Evolutionary conservation across 1,284 basidiomycete genomes (phyloP).

Genomic region (Sporisorium scitamineum): DNA sequence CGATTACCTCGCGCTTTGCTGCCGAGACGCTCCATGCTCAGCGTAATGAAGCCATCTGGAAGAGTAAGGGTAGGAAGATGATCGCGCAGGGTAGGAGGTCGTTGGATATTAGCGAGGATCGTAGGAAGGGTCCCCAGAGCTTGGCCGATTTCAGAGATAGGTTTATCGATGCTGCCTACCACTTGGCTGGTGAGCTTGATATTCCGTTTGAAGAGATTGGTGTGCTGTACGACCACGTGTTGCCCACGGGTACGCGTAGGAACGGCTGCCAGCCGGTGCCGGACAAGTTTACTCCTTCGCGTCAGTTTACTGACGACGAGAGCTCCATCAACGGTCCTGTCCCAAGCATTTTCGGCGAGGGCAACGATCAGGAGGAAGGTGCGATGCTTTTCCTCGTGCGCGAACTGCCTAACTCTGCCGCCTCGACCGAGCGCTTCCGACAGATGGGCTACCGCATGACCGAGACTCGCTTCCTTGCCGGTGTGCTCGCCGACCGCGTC

Average conservation of each 20-base stretch:
- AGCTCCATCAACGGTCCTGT: conserved; percentile 58
- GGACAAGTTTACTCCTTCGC: conserved; percentile 45
- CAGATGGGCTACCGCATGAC: conserved; percentile 72
- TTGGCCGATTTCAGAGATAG: conserved; percentile 71
- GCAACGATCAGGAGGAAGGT: conserved; percentile 69
- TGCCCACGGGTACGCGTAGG: conserved; percentile 71
- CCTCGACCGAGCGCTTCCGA: conserved; percentile 71
- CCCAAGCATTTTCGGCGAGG: conserved; percentile 60
- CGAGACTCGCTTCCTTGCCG: conserved; percentile 72
- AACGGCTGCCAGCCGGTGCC: conserved; percentile 13
- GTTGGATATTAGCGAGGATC: conserved; percentile 44
- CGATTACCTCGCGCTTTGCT: conserved; percentile 68
- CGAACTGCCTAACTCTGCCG: conserved; percentile 69
- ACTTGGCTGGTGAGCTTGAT: conserved; percentile 71
- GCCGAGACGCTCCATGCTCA: conserved; percentile 36
- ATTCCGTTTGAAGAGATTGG: conserved; percentile 74
- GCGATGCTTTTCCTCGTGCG: conserved; percentile 73
- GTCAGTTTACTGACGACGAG: conserved; percentile 57
- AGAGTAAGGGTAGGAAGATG: conserved; percentile 49
- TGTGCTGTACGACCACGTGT: conserved; percentile 73
- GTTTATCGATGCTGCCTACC: conserved; percentile 72
- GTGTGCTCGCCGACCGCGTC: conserved; percentile 71
- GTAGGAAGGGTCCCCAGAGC: conserved; percentile 44
- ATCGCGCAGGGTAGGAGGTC: conserved; percentile 57
- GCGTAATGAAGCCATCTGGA: conserved; percentile 56